Percentiles rank a stretch among this genome's conserved stretches.
These are phyloP conservation scores for Agrocybe praecox DNA, from an alignment of 768 basidiomycete genomes.

Conservation along the genomic window DNA sequence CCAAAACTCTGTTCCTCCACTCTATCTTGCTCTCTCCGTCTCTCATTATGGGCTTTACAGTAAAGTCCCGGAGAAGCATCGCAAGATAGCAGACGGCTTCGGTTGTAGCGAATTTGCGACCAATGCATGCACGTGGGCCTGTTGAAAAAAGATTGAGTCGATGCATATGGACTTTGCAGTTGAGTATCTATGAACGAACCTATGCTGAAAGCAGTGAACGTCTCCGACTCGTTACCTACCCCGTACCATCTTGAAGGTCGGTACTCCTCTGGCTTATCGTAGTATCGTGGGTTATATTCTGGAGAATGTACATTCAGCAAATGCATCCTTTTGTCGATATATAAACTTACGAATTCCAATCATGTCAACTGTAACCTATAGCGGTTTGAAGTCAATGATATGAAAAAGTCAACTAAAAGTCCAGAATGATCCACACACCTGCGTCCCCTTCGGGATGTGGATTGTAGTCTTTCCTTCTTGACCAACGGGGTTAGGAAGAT, in stretches of 20 bases:
- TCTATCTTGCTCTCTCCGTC: constrained; percentile 36
- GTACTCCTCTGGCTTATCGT: constrained; percentile 47
- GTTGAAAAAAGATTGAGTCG: too few relatives aligned
- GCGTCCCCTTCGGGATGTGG: constrained; percentile 40
- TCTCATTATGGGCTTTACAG: constrained; percentile 43
- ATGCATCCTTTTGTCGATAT: background rate
- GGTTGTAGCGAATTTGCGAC: constrained; percentile 52
- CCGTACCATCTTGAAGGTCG: constrained; percentile 55
- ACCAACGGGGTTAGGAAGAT: constrained; percentile 41
- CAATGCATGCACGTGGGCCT: constrained; percentile 45
- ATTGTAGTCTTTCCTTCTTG: constrained; percentile 38
- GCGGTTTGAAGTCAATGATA: background rate
- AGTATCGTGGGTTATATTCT: constrained; percentile 56
- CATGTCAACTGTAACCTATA: constrained; percentile 45
- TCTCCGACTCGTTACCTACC: constrained; percentile 40
- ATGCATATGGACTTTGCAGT: too few relatives aligned
- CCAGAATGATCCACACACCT: constrained; percentile 27
- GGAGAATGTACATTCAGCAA: background rate
- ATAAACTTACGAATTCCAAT: constrained; percentile 46
- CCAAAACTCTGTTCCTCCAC: constrained; percentile 38
- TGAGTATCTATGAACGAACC: constrained; percentile 34
- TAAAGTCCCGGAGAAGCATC: constrained; percentile 52
- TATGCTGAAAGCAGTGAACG: constrained; percentile 49
- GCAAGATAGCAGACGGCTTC: constrained; percentile 56
- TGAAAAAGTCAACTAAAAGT: too few relatives aligned